Percentiles rank a stretch among this genome's conserved stretches.
Conservation (phyloP, 2,329 filamentous ascomycete genomes). For the Cladophialophora chaetospira region DNA sequence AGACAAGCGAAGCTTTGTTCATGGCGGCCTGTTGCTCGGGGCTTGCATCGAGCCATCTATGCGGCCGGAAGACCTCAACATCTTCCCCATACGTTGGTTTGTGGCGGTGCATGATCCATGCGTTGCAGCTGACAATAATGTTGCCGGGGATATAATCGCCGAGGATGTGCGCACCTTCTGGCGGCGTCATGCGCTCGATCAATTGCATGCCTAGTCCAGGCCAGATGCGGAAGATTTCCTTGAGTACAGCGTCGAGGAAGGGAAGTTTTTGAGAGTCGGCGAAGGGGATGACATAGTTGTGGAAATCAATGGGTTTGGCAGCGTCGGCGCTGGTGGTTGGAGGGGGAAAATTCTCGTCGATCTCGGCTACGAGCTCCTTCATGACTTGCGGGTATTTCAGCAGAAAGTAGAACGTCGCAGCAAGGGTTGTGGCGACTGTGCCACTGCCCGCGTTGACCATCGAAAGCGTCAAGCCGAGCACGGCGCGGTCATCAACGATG, state of each 20-base stretch:
- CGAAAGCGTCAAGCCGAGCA: slow-evolving; percentile 21
- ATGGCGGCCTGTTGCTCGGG: slow-evolving; percentile 48
- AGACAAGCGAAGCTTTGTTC: slow-evolving; percentile 46
- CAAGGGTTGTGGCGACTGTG: slow-evolving; percentile 74
- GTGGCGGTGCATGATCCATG: slow-evolving; percentile 37
- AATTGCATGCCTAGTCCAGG: slow-evolving; percentile 40
- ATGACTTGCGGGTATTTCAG: slow-evolving; percentile 60
- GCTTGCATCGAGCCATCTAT: slow-evolving; percentile 66
- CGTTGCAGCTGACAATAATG: slow-evolving; percentile 38
- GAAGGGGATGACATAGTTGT: slow-evolving; percentile 29
- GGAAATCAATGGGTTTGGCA: slow-evolving; percentile 20
- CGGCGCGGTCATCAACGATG: slow-evolving; percentile 18
- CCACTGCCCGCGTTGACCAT: slow-evolving; percentile 65
- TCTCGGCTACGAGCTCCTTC: slow-evolving; percentile 33
- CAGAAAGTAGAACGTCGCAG: slow-evolving; percentile 72
- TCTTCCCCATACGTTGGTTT: slow-evolving; percentile 36
- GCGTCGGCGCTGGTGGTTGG: slow-evolving; percentile 29
- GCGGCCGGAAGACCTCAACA: slow-evolving; percentile 52
- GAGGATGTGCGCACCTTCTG: slow-evolving; percentile 35
- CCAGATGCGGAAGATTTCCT: slow-evolving; percentile 42
- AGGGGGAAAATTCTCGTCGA: slow-evolving; percentile 30
- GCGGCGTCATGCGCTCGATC: slow-evolving; percentile 39
- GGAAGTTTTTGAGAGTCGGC: slow-evolving; percentile 36
- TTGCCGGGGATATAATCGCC: slow-evolving; percentile 34
- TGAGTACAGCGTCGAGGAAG: slow-evolving; percentile 39